These are phyloP conservation scores for Termitomyces sp. DNA, from an alignment of 768 basidiomycete genomes.

Conservation along the genomic window DNA sequence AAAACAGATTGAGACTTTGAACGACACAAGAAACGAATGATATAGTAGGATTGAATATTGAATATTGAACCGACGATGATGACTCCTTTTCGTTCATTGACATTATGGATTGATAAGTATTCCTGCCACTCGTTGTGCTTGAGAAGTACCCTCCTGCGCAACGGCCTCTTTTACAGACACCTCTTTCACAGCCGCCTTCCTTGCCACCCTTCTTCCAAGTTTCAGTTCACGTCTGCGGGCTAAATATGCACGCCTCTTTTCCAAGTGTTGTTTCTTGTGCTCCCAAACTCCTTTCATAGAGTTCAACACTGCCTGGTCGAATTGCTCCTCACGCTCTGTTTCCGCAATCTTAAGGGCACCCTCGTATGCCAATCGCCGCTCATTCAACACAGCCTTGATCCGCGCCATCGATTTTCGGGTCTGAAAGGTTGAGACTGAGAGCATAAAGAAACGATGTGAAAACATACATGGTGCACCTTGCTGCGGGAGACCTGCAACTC, in stretches of 20 bases:
- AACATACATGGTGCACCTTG: constrained; percentile 41
- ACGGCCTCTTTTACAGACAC: neutral
- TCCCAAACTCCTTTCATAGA: constrained; percentile 19
- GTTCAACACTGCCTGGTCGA: constrained; percentile 22
- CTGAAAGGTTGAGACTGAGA: constrained; percentile 30
- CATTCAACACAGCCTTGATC: constrained; percentile 88
- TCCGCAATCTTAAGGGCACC: constrained; percentile 49
- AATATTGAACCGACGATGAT: too few relatives aligned
- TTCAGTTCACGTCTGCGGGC: constrained; percentile 8
- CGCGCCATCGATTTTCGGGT: constrained; percentile 95
- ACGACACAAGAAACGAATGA: neutral
- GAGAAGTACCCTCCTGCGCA: neutral
- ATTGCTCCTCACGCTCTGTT: constrained; percentile 23
- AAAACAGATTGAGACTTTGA: neutral
- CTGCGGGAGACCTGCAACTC: constrained; percentile 24
- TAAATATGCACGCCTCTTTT: constrained; percentile 11
- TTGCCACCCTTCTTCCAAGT: constrained; percentile 5
- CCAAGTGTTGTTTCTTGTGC: constrained; percentile 14
- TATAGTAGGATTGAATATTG: neutral
- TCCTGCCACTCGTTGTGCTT: neutral
- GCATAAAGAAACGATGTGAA: neutral
- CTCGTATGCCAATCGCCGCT: constrained; percentile 81
- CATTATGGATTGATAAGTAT: neutral
- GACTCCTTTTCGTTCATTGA: neutral
- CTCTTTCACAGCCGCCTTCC: neutral